Conservation (phyloP, 2,329 filamentous ascomycete species). For the Diaporthe batatas region DNA sequence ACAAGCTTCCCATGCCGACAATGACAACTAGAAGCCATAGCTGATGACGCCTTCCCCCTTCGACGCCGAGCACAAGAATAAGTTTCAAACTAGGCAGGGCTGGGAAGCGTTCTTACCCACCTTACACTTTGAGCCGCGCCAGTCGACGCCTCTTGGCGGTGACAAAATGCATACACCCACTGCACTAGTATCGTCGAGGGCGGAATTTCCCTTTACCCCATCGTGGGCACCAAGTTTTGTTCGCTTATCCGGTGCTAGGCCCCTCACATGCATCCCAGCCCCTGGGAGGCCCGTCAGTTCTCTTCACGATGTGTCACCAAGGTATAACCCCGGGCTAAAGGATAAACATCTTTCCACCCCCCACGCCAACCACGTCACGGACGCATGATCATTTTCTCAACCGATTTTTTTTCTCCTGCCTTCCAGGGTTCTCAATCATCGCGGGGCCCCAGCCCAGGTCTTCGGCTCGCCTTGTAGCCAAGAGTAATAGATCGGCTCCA, state of each 20-base stretch:
- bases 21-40: neutral
- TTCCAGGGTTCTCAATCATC: too few species aligned
- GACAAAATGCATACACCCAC: too few species aligned
- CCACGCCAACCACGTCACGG: conserved; percentile 12
- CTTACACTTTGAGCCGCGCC: neutral
- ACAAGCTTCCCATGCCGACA: neutral
- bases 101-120: conserved; percentile 4
- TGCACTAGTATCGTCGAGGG: neutral
- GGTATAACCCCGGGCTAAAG: neutral
- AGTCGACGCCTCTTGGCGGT: neutral
- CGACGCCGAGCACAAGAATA: neutral
- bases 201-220: neutral
- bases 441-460: conserved; percentile 15
- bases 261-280: neutral
- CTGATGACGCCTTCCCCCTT: neutral
- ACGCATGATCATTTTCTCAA: neutral
- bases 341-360: conserved; percentile 7
- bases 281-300: too few species aligned
- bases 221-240: neutral
- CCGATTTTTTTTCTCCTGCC: neutral
- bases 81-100: neutral
- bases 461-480: neutral
- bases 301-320: neutral
- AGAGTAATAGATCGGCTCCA: neutral
- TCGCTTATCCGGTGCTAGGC: neutral